phyloP scores from a whole-genome alignment of 257 asterid species.

The Mitragyna speciosa region DNA sequence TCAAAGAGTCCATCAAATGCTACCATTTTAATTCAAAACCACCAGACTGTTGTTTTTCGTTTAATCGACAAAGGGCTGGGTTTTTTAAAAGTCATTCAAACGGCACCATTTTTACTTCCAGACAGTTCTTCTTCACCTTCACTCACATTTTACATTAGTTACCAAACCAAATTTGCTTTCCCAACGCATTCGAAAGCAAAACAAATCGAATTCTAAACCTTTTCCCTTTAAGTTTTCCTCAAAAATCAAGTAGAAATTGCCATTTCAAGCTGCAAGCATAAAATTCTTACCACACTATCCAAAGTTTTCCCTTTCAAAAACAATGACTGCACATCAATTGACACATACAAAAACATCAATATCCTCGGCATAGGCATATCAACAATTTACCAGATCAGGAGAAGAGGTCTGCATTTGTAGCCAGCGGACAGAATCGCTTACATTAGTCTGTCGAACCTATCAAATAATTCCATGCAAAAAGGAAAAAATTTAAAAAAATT shows the following conservation, averaged over 20 bases:
- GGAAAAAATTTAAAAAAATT: neutral
- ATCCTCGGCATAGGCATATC: neutral
- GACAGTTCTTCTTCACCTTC: neutral
- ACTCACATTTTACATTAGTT: too few species aligned
- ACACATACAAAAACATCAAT: neutral
- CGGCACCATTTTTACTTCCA: neutral
- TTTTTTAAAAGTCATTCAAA: too few species aligned
- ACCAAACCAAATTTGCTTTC: neutral
- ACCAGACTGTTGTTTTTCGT: too few species aligned
- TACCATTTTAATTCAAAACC: too few species aligned
- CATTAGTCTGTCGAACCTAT: conserved; percentile 62
- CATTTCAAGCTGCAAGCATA: neutral
- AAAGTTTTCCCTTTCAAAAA: neutral
- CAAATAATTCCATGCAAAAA: neutral
- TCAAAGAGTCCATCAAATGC: too few species aligned
- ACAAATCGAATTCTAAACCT: neutral
- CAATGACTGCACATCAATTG: neutral
- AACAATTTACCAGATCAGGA: conserved; percentile 50
- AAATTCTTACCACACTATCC: neutral
- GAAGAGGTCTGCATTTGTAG: conserved; percentile 86
- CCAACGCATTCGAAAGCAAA: neutral
- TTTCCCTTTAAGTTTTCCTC: neutral
- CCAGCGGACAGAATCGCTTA: conserved; percentile 74
- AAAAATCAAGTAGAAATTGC: too few species aligned
- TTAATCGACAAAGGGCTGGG: too few species aligned